Evolutionary conservation across 2,329 filamentous ascomycete species (phyloP), one percentile per base, ranked within the genome.

Genomic region (Lachnellula subtilissima): DNA sequence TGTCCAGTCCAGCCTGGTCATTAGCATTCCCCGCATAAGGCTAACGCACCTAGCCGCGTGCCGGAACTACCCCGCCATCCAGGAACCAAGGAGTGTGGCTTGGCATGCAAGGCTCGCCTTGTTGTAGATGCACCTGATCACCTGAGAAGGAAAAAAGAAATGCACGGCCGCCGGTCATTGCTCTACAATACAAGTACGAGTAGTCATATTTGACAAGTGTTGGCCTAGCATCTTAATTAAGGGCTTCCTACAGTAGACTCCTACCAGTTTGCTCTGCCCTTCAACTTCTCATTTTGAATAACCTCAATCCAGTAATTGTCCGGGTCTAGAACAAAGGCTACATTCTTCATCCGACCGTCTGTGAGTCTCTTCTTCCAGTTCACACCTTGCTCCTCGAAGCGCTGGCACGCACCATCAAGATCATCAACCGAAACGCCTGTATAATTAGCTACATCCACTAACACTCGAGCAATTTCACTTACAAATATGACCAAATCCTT

Each of bases 291-390:
- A 66, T 96, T 96, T 76, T 96, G 90, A 50, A 96, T 78, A 66
- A 87, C 70, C 73, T 87, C 85, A 53, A 91, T 81, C 89, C 65
- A 42, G 75, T 95, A 96, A 49, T 82, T 83, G 73, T 96, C 91
- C 0, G 92, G 91, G 65, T 93, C 93, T 48, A 96, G 77, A 48
- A 97, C 75, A 70, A 97, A 97, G 0, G 94, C 94, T 53, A 97
- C 86, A 62, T 94, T 90, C 80, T 89, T 93, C 92, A 97, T 96
- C 47, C 83, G 78, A 2, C 93, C 93, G 61, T 97, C 93, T 2
- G 90, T 96, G 59, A 97, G 79, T 62, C 89, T 82, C 85, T 97
- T 97, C 84, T 96, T 96, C 90, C 91, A 99, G 73, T 82, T 86
- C 54, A 93, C 88, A 5, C 87, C 83, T 69, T 89, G 76, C 54